A percentile compares a stretch with the other conserved stretches of the same genome.
phyloP scores from a whole-genome alignment of 495 filamentous ascomycete species.

The Neohortaea acidophila region DNA sequence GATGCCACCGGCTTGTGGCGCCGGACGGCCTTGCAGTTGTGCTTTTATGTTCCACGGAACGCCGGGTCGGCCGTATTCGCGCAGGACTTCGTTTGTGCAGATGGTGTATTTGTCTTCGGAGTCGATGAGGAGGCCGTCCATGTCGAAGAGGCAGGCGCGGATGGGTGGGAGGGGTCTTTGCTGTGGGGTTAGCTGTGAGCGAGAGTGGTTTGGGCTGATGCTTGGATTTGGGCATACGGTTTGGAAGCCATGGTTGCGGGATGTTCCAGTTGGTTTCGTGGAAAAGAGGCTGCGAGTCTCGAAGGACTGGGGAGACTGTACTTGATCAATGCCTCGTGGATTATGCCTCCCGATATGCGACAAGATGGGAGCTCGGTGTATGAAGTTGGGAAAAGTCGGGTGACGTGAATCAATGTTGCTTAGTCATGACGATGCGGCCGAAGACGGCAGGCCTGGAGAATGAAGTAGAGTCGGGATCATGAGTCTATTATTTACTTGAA shows the following conservation, averaged over 20 bases:
- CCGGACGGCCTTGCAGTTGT: slow-evolving; percentile 81
- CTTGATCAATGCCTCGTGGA: no score
- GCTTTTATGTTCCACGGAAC: slow-evolving; percentile 93
- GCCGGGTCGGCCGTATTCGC: slow-evolving; percentile 49
- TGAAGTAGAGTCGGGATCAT: no score
- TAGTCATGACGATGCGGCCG: no score
- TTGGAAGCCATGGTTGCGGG: not conserved
- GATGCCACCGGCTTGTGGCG: slow-evolving; percentile 45
- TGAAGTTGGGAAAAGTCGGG: no score
- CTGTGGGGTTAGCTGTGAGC: slow-evolving; percentile 1
- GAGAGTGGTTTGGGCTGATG: not conserved
- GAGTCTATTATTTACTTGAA: no score
- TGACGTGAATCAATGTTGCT: no score
- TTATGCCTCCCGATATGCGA: no score
- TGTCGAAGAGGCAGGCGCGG: slow-evolving; percentile 92
- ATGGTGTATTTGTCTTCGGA: slow-evolving; percentile 84
- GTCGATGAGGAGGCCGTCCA: slow-evolving; percentile 91
- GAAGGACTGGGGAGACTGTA: no score
- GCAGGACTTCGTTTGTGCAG: slow-evolving; percentile 67
- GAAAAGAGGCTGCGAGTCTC: no score
- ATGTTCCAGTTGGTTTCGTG: no score
- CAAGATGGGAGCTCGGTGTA: no score
- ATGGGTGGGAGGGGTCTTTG: slow-evolving; percentile 41
- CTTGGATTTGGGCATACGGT: not conserved
- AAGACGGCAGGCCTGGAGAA: no score